A percentile compares a stretch with the other conserved stretches of the same genome.
phyloP scores from a whole-genome alignment of 495 filamentous ascomycete species.

The Pyrenula aspistea region DNA sequence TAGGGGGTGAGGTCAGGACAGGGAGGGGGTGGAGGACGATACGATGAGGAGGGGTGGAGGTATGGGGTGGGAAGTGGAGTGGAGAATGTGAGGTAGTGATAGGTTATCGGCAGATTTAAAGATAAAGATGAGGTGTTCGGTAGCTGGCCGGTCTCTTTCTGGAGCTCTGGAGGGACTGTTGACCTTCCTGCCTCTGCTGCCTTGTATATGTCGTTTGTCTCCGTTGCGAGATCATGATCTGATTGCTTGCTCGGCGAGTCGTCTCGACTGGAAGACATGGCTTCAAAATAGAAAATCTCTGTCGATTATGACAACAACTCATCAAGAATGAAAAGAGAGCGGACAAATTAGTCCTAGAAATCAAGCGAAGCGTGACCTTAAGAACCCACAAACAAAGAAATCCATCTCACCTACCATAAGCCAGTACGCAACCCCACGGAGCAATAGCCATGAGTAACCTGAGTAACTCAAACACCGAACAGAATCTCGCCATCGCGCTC shows the following conservation, averaged over 20 bases:
- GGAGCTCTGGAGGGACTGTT: not conserved
- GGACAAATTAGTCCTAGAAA: too few species aligned
- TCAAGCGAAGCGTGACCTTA: too few species aligned
- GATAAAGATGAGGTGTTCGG: not conserved
- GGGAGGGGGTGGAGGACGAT: slow-evolving; percentile 31
- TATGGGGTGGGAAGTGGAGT: slow-evolving; percentile 51
- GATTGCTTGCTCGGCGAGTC: not conserved
- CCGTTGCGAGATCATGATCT: not conserved
- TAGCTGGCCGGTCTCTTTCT: not conserved
- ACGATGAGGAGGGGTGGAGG: slow-evolving; percentile 20
- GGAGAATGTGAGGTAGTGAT: slow-evolving; percentile 62
- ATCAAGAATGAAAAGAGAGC: too few species aligned
- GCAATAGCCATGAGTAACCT: not conserved
- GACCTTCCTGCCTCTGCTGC: not conserved
- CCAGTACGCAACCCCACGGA: too few species aligned
- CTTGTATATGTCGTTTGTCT: not conserved
- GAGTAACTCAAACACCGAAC: too few species aligned
- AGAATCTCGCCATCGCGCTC: not conserved
- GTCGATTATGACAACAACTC: too few species aligned
- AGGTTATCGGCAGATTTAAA: slow-evolving; percentile 30
- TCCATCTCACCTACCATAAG: too few species aligned
- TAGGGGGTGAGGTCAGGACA: slow-evolving; percentile 40
- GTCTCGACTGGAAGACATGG: not conserved
- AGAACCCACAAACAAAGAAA: too few species aligned
- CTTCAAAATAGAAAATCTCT: not conserved